phyloP scores from a whole-genome alignment of 1,139 yeast genomes.

The Pichia sp. region DNA sequence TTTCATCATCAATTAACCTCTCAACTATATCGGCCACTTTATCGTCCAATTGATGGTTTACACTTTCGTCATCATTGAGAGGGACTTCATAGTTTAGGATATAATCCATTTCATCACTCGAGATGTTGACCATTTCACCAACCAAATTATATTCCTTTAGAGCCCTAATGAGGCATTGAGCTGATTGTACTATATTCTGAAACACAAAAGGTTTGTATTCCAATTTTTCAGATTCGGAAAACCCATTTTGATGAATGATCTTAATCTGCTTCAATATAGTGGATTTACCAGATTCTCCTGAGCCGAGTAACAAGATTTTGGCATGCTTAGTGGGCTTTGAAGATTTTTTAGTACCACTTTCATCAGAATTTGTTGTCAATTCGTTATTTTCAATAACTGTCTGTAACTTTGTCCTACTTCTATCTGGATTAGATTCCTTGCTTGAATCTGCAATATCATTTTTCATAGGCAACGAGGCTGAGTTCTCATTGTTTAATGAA shows the following conservation, averaged over 20 bases:
- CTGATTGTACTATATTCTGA: constrained; percentile 61
- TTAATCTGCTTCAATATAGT: constrained; percentile 72
- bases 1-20: constrained; percentile 51
- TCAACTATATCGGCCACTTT: constrained; percentile 38
- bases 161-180: constrained; percentile 54
- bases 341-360: neutral
- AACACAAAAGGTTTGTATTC: constrained; percentile 67
- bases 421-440: neutral
- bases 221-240: constrained; percentile 50
- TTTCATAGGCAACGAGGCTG: too few species aligned
- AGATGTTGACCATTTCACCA: constrained; percentile 30
- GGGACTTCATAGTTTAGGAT: constrained; percentile 44
- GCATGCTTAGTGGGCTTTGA: constrained; percentile 31
- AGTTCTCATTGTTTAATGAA: too few species aligned
- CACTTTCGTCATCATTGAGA: constrained; percentile 36
- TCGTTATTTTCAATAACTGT: neutral
- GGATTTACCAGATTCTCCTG: constrained; percentile 77
- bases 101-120: constrained; percentile 38
- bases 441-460: neutral
- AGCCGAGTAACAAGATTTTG: constrained; percentile 61
- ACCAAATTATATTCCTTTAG: constrained; percentile 45
- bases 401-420: neutral
- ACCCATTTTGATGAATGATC: constrained; percentile 66
- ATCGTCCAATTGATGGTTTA: constrained; percentile 33
- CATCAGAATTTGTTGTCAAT: too few species aligned